Percentiles rank a stretch among this genome's conserved stretches.
Evolutionary conservation across 331 rosid genomes (phyloP).

Genomic region (Malus hybrid): DNA sequence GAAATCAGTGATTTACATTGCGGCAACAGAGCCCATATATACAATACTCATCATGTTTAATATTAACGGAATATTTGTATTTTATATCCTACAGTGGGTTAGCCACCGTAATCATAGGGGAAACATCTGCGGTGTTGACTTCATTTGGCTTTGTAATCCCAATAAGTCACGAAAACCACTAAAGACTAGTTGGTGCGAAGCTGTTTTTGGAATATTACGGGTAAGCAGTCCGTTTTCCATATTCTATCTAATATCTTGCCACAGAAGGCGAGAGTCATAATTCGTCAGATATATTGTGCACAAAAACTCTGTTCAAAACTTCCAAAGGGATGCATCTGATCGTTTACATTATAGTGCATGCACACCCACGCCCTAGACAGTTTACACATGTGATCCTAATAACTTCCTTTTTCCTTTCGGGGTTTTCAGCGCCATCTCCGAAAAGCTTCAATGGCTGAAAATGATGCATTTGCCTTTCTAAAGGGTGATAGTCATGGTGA

Average conservation of each 20-base stretch:
- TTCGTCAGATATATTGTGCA: neutral
- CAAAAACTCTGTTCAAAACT: neutral
- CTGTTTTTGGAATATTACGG: conserved; percentile 73
- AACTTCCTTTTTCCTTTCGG: neutral
- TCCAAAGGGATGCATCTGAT: neutral
- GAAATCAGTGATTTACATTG: neutral
- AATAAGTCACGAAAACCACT: too few species aligned
- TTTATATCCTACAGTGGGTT: conserved; percentile 61
- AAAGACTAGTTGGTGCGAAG: conserved; percentile 70
- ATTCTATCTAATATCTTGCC: neutral
- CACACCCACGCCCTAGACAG: neutral
- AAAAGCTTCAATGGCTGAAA: conserved; percentile 69
- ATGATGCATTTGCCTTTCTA: conserved; percentile 61
- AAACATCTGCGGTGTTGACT: too few species aligned
- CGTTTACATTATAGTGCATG: neutral
- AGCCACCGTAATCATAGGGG: conserved; percentile 56
- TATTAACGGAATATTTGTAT: neutral
- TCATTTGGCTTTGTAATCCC: too few species aligned
- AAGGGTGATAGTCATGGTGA: conserved; percentile 54
- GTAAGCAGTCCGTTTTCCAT: conserved; percentile 21
- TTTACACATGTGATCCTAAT: neutral
- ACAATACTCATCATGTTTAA: neutral
- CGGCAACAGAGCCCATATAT: neutral
- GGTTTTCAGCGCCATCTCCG: conserved; percentile 54
- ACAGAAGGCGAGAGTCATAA: neutral